These are phyloP conservation scores for Brassica incana DNA, from an alignment of 345 rosid species.

Conservation along the genomic window DNA sequence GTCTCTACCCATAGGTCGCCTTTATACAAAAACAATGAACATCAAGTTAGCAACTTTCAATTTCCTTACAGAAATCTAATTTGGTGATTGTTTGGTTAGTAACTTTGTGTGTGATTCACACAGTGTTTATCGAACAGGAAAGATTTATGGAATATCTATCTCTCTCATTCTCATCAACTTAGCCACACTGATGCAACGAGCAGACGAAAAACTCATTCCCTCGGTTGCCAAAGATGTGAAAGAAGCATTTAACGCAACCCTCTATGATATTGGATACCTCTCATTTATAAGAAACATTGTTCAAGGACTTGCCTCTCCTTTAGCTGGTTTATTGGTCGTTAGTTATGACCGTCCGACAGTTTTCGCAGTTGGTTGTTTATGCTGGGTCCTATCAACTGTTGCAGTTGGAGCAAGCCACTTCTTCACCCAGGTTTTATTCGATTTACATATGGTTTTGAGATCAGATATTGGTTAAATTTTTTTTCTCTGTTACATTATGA, in stretches of 20 bases:
- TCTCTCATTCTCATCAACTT: conserved; percentile 76
- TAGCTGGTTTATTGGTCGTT: conserved; percentile 71
- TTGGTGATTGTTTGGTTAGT: not conserved
- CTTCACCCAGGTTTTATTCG: conserved; percentile 54
- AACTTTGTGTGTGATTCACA: conserved; percentile 3
- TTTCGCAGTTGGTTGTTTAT: conserved; percentile 69
- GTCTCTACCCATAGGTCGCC: not conserved
- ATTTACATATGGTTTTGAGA: conserved; percentile 20
- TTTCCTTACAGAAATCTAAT: not conserved
- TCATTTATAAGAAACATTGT: conserved; percentile 83
- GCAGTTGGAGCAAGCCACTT: conserved; percentile 67
- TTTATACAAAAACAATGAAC: conserved; percentile 12
- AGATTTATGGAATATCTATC: conserved; percentile 67
- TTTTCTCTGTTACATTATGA: not conserved
- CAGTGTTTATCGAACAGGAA: conserved; percentile 52
- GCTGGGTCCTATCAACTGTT: conserved; percentile 85
- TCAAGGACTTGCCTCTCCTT: conserved; percentile 82
- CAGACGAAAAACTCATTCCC: conserved; percentile 90
- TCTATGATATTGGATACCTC: conserved; percentile 75
- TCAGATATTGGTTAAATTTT: not conserved
- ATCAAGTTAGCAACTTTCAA: conserved; percentile 1
- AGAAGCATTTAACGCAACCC: conserved; percentile 76
- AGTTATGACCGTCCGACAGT: conserved; percentile 76
- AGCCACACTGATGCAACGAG: conserved; percentile 88
- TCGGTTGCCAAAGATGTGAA: conserved; percentile 85